phyloP scores from a whole-genome alignment of 106 monocot species.

The Ottelia alismoides region DNA sequence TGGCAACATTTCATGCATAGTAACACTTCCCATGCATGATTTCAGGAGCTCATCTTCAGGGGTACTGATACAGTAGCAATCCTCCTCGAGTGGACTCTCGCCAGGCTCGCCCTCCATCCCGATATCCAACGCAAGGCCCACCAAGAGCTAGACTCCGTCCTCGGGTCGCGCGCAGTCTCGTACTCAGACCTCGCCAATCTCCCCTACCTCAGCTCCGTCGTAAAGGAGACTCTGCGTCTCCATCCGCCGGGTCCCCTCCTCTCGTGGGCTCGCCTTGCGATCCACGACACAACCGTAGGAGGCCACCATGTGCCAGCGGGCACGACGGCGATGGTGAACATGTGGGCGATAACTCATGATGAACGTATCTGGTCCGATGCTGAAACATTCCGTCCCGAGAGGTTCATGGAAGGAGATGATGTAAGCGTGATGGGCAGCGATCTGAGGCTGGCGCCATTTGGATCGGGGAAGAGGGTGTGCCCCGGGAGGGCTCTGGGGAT shows the following conservation, averaged over 20 bases:
- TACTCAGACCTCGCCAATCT: slow-evolving; percentile 4
- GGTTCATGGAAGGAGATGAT: too few relatives aligned
- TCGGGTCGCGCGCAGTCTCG: neutral
- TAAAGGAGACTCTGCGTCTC: too few relatives aligned
- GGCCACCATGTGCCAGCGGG: slow-evolving; percentile 5
- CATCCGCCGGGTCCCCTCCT: slow-evolving; percentile 16
- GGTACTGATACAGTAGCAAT: slow-evolving; percentile 14
- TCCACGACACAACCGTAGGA: slow-evolving; percentile 4
- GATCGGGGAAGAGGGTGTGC: slow-evolving; percentile 22
- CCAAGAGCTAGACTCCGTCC: neutral
- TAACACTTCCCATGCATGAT: too few relatives aligned
- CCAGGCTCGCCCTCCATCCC: slow-evolving; percentile 9
- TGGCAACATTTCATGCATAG: too few relatives aligned
- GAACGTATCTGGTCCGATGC: neutral
- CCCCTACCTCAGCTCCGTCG: slow-evolving; percentile 7
- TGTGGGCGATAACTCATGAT: slow-evolving; percentile 17
- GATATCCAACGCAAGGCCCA: slow-evolving; percentile 10
- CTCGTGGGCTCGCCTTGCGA: slow-evolving; percentile 16
- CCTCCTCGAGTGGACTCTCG: slow-evolving; percentile 13
- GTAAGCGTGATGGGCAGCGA: too few relatives aligned
- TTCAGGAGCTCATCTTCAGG: slow-evolving; percentile 11
- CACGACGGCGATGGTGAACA: slow-evolving; percentile 17
- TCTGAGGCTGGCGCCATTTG: slow-evolving; percentile 25
- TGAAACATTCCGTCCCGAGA: too few relatives aligned
- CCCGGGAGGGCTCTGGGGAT: slow-evolving; percentile 22